Base-by-base conservation (phyloP, 495 filamentous ascomycete species). In the Opeltia flavorubescens region DNA sequence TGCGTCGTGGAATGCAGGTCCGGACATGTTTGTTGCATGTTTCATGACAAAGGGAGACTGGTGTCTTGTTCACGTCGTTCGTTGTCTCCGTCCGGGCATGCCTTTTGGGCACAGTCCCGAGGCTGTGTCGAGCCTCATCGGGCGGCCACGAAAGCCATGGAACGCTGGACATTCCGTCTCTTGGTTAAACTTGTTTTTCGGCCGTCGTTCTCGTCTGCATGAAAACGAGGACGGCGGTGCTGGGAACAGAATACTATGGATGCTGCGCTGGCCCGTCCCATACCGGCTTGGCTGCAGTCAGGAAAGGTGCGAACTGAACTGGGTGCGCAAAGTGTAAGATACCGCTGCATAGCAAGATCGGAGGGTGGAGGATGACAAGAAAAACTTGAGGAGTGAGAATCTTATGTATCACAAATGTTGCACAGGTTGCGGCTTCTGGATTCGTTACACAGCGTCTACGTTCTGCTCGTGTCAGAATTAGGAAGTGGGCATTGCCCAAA, bases 331-430 rank as follows among this genome's bases (percentile, higher is more conserved):
- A 12, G 7, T 41, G 38, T 21, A 41, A 41, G 38, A 41, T 24
- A 41, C 38, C 38, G 38, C 3, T 12, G 17, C n/a, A n/a, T n/a
- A n/a, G n/a, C n/a, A 25, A 23, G 38, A 8, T 41, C 38, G 4
- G 8, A 4, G 11, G 20, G 38, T 36, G 34, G n/a, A 36, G 15
- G 34, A 36, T 41, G 12, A 25, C 18, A 25, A 20, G 15, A 40
- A 40, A 41, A 21, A 6, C 13, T 12, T 23, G 21, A 41, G 38
- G 38, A 11, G 34, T 9, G 4, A 12, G 18, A 17, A 41, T 41
- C 15, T 1, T 41, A 41, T 41, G 38, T 41, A 41, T 41, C 38
- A 41, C 38, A 41, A 41, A 38, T 36, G 34, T 36, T n/a, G n/a
- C 13, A 17, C n/a, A 18, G n/a, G 12, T 12, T 6, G 25, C 18